A percentile compares a stretch with the other conserved stretches of the same genome.
These are phyloP conservation scores for Neofusicoccum umdonicola DNA, from an alignment of 2,329 filamentous ascomycete genomes.

Conservation along the genomic window DNA sequence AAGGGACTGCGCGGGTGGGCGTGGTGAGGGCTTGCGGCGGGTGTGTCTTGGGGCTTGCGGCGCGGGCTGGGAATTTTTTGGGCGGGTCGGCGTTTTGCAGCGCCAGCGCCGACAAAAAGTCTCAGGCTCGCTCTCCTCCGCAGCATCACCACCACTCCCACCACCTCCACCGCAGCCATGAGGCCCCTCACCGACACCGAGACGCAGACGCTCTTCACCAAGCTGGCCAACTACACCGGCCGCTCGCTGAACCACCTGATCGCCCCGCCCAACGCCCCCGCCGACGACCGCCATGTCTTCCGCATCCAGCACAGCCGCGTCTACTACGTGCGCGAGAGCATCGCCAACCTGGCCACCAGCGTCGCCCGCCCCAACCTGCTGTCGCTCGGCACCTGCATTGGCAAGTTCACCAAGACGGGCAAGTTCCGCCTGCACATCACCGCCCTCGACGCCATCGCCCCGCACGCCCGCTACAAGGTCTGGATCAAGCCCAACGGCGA, in stretches of 20 bases:
- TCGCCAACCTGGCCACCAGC: slow-evolving; percentile 88
- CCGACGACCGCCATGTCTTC: slow-evolving; percentile 44
- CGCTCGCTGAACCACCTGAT: slow-evolving; percentile 77
- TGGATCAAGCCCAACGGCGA: slow-evolving; percentile 96
- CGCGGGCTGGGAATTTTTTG: not conserved
- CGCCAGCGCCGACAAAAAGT: slow-evolving; percentile 29
- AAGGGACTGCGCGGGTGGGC: slow-evolving; percentile 25
- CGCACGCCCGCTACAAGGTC: slow-evolving; percentile 92
- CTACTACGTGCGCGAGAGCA: slow-evolving; percentile 85
- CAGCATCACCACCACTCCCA: not conserved
- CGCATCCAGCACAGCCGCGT: slow-evolving; percentile 74
- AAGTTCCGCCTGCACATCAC: slow-evolving; percentile 96
- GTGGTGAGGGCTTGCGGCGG: not conserved
- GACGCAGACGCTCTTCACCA: slow-evolving; percentile 79
- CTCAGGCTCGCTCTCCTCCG: not conserved
- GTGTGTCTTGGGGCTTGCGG: not conserved
- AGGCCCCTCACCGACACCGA: slow-evolving; percentile 76
- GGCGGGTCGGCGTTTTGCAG: not conserved
- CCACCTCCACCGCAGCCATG: slow-evolving; percentile 50
- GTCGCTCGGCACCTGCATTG: slow-evolving; percentile 84
- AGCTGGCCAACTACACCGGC: slow-evolving; percentile 92
- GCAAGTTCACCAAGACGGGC: slow-evolving; percentile 75
- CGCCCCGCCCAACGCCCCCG: slow-evolving; percentile 21
- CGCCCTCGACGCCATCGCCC: slow-evolving; percentile 81
- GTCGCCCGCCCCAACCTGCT: slow-evolving; percentile 79